phyloP scores from a whole-genome alignment of 2,329 filamentous ascomycete genomes.

The Neonectria ditissima region DNA sequence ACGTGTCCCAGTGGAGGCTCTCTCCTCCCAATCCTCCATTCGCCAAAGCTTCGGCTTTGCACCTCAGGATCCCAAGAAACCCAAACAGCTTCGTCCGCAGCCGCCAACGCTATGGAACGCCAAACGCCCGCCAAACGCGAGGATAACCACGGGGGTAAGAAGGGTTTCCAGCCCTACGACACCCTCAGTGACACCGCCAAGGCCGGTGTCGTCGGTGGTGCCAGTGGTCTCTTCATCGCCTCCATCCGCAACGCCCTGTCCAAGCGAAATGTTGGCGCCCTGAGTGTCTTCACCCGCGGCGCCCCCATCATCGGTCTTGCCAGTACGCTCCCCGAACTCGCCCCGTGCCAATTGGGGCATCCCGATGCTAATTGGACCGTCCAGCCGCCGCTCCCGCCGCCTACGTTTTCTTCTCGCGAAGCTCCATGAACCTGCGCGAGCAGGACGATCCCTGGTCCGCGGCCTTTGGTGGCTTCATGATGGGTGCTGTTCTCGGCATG shows the following conservation, averaged over 20 bases:
- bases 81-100: constrained; percentile 43
- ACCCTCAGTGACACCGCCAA: constrained; percentile 75
- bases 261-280: constrained; percentile 83
- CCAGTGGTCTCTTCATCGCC: constrained; percentile 77
- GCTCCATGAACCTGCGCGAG: constrained; percentile 85
- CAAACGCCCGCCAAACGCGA: constrained; percentile 44
- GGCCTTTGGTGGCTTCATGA: constrained; percentile 80
- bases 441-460: constrained; percentile 84
- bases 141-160: constrained; percentile 41
- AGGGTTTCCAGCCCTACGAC: constrained; percentile 77
- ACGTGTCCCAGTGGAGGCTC: constrained; percentile 49
- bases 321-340: constrained; percentile 44
- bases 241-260: constrained; percentile 88
- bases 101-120: constrained; percentile 50
- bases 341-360: constrained; percentile 34
- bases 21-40: constrained; percentile 34
- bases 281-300: constrained; percentile 83
- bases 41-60: constrained; percentile 41
- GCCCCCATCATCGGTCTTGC: constrained; percentile 75
- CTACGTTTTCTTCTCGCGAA: constrained; percentile 81
- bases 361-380: constrained; percentile 49
- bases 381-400: constrained; percentile 72
- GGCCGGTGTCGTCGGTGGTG: constrained; percentile 73
- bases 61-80: constrained; percentile 41
- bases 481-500: constrained; percentile 78